A percentile compares a stretch with the other conserved stretches of the same genome.
These are phyloP conservation scores for Torulaspora franciscae DNA, from an alignment of 805 yeast genomes.

Conservation along the genomic window DNA sequence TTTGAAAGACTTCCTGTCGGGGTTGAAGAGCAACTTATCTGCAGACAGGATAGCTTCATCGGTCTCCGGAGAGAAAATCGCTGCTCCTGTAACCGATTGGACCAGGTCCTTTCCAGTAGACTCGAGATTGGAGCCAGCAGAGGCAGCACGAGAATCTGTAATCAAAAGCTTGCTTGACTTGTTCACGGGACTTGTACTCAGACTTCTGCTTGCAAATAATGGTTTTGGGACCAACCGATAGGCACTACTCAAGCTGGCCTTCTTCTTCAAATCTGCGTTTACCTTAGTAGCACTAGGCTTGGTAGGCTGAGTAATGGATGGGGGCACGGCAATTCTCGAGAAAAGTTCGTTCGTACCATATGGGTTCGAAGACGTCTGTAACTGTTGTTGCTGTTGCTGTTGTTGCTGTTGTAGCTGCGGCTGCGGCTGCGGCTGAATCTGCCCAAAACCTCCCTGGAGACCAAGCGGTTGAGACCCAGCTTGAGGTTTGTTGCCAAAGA, in stretches of 20 bases:
- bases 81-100: conserved; percentile 9
- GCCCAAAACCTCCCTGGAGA: conserved; percentile 9
- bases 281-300: conserved; percentile 48
- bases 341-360: conserved; percentile 77
- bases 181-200: conserved; percentile 2
- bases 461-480: conserved; percentile 18
- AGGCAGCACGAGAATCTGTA: conserved; percentile 6
- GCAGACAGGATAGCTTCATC: conserved; percentile 27
- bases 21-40: conserved; percentile 24
- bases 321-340: conserved; percentile 34
- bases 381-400: conserved; percentile 27
- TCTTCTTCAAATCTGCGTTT: conserved; percentile 47
- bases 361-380: conserved; percentile 47
- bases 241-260: conserved; percentile 54
- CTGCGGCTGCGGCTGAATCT: conserved; percentile 26
- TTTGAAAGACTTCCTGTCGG: conserved; percentile 31
- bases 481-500: conserved; percentile 38
- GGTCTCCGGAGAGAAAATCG: conserved; percentile 12
- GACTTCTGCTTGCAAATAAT: conserved; percentile 36
- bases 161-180: conserved; percentile 4
- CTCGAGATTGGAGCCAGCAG: conserved; percentile 13
- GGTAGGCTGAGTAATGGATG: conserved; percentile 37
- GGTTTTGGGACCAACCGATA: conserved; percentile 64
- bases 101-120: conserved; percentile 18
- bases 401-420: conserved; percentile 30